Percentiles rank a stretch among this genome's conserved stretches.
phyloP scores from a whole-genome alignment of 176 grass and related monocot species.

The Aegilops bicornis region DNA sequence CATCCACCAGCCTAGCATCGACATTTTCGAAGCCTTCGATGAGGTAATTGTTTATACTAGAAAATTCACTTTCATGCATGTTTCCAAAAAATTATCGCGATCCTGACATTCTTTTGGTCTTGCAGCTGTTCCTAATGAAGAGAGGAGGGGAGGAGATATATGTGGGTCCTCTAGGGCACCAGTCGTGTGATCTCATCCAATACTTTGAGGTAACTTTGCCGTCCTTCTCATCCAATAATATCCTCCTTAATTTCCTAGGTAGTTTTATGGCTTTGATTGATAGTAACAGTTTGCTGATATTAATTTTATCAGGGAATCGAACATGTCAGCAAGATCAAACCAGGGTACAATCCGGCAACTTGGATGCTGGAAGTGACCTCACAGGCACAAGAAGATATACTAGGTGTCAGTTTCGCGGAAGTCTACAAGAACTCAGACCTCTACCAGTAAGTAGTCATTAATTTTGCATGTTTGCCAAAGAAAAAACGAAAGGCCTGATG shows the following conservation, averaged over 20 bases:
- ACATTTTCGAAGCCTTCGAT: constrained; percentile 69
- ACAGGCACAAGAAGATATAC: constrained; percentile 51
- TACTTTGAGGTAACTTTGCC: constrained; percentile 53
- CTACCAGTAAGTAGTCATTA: constrained; percentile 39
- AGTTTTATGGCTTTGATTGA: background rate
- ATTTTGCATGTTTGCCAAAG: background rate
- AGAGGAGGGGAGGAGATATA: constrained; percentile 73
- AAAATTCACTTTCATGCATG: background rate
- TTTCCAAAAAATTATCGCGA: too few species aligned
- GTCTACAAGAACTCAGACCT: constrained; percentile 58
- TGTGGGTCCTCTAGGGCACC: constrained; percentile 56
- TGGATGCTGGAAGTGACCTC: constrained; percentile 75
- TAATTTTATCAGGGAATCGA: constrained; percentile 38
- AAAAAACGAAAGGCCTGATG: background rate
- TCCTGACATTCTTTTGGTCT: too few species aligned
- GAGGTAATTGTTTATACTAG: constrained; percentile 36
- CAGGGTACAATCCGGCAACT: constrained; percentile 66
- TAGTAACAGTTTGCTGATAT: background rate
- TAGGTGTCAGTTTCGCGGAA: constrained; percentile 46
- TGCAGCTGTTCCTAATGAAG: constrained; percentile 62
- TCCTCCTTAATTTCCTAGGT: background rate
- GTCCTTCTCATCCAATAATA: background rate
- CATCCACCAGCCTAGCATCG: constrained; percentile 70
- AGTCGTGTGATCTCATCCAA: constrained; percentile 48
- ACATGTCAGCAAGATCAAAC: constrained; percentile 58